Base-by-base conservation (phyloP, 805 yeast species). In the Metschnikowia lachancei region DNA sequence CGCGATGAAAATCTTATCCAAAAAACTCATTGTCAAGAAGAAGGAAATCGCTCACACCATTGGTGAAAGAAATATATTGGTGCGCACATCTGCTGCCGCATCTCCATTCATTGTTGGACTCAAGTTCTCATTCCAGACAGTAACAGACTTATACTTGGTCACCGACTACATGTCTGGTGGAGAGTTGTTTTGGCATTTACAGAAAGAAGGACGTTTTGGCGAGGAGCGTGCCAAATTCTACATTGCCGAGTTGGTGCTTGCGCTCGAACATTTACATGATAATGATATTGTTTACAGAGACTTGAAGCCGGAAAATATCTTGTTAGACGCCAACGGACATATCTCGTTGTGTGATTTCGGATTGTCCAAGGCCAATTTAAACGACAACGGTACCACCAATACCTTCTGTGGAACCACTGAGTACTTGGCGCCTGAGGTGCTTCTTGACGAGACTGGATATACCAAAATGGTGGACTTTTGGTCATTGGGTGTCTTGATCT, bases 141-240 rank as follows among this genome's bases (percentile, higher is more conserved):
- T 94, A 31, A 73, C 87, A 0, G 98, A 94, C 67, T 75, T 94
- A 51, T 94, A 91, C 64, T 74, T 94, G 49, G 97, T 94, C 24
- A 92, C 97, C 2, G 99, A 94, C 69, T 94, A 87, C 69, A 92
- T 94, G 98, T 83, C 94, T 38, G 99, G 99, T 36, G 99, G 99
- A 49, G 99, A 94, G 70, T 75, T 94, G 54, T 89, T 89, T 64
- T 90, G 95, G 95, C 96, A 94, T 70, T 75, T 94, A 65, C 99
- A 94, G 70, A 89, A 90, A 63, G 98, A 94, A 65, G 97, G 97
- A 36, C 79, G 97, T 54, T 94, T 94, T 63, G 66, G 84, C 44
- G 99, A 94, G 72, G 92, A 85, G 46, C 77, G 98, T 47, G 97
- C 99, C 46, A 92, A 89, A 70, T 94, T 94, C 63, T 94, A 94